Conservation (phyloP, 2,329 filamentous ascomycete species). For the Pseudogymnoascus verrucosus region DNA sequence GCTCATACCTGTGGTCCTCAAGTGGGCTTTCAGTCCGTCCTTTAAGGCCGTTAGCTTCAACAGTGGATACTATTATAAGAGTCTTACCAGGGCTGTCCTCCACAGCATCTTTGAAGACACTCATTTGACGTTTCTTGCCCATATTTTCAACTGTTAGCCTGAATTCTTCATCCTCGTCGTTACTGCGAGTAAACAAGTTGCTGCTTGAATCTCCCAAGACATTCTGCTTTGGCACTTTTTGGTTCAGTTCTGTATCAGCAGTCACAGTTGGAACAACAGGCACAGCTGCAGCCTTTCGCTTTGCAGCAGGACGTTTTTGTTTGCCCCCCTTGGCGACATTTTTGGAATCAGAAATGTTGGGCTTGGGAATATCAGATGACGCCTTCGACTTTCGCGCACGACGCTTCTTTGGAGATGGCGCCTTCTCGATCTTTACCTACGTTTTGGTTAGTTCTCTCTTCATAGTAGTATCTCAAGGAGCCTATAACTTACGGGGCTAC, state of each 20-base stretch:
- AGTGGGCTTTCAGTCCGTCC: conserved; percentile 26
- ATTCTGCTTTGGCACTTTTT: not conserved
- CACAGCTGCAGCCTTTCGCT: conserved; percentile 14
- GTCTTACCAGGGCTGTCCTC: conserved; percentile 23
- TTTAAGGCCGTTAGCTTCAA: conserved; percentile 12
- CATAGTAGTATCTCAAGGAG: not conserved
- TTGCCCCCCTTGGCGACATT: conserved; percentile 1
- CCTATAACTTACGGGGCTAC: conserved; percentile 38
- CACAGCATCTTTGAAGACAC: conserved; percentile 24
- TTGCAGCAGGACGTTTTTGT: conserved; percentile 14
- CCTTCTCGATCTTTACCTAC: not conserved
- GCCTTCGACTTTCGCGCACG: conserved; percentile 19
- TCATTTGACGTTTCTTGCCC: conserved; percentile 23
- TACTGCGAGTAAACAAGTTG: conserved; percentile 15
- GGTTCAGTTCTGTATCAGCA: conserved; percentile 15
- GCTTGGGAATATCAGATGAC: not conserved
- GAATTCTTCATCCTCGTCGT: conserved; percentile 27
- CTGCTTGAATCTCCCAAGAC: not conserved
- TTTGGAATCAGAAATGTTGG: conserved; percentile 20
- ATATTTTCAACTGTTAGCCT: conserved; percentile 22
- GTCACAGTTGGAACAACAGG: conserved; percentile 18
- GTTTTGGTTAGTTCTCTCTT: not conserved
- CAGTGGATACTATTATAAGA: not conserved
- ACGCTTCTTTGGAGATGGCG: conserved; percentile 23
- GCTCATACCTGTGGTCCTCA: conserved; percentile 23